A percentile compares a stretch with the other conserved stretches of the same genome.
phyloP scores from a whole-genome alignment of 2,329 filamentous ascomycete genomes.

The Aspergillus melleus region DNA sequence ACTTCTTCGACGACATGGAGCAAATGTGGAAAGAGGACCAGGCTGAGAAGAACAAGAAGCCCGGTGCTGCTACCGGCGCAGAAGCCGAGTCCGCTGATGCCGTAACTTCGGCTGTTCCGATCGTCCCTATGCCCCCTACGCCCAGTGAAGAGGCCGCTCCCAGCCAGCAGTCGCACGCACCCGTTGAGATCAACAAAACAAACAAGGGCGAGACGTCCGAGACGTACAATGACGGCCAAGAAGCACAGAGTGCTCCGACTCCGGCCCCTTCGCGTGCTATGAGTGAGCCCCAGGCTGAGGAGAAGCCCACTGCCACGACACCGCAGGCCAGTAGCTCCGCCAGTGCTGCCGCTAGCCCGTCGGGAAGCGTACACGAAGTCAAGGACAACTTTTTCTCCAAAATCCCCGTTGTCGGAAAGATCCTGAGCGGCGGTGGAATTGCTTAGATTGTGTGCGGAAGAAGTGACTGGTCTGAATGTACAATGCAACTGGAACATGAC shows the following conservation, averaged over 20 bases:
- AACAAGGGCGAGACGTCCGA: not conserved
- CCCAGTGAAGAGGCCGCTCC: not conserved
- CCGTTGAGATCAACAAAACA: not conserved
- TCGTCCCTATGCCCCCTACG: not conserved
- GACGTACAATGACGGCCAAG: not conserved
- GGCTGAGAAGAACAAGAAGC: constrained; percentile 1
- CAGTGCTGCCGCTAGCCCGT: not conserved
- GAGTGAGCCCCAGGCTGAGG: not conserved
- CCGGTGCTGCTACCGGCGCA: not conserved
- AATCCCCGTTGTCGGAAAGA: constrained; percentile 25
- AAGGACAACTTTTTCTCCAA: constrained; percentile 18
- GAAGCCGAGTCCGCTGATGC: not conserved
- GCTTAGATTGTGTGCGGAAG: not conserved
- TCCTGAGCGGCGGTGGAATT: constrained; percentile 16
- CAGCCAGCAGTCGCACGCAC: not conserved
- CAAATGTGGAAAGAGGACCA: not conserved
- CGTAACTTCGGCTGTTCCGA: not conserved
- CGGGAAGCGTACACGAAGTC: not conserved
- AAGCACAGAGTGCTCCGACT: not conserved
- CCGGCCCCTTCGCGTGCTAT: not conserved
- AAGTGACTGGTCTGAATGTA: not conserved
- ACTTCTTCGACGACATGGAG: not conserved
- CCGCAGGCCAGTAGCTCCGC: not conserved
- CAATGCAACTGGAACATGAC: not conserved
- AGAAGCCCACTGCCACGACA: not conserved